A percentile compares a stretch with the other conserved stretches of the same genome.
Evolutionary conservation across 2,329 filamentous ascomycete genomes (phyloP).

Genomic region (Diaporthe ampelina): DNA sequence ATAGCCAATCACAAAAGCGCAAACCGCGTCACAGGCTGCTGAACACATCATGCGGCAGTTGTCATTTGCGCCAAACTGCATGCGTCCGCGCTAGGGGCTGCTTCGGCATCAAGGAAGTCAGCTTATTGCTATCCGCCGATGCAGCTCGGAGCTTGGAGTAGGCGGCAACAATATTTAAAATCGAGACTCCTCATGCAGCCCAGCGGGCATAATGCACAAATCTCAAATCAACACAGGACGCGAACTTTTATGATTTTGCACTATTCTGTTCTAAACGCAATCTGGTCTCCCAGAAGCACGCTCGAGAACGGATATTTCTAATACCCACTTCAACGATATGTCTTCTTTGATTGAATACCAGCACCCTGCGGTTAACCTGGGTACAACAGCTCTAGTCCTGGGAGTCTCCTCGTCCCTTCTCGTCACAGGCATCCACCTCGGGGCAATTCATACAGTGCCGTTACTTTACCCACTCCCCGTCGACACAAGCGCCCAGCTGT

Average conservation of each 20-base stretch:
- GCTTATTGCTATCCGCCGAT: background rate
- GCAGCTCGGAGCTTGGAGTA: background rate
- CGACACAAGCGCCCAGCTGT: conserved; percentile 10
- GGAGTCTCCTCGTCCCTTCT: conserved; percentile 24
- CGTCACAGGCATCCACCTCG: conserved; percentile 24
- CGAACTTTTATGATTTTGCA: background rate
- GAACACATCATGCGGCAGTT: too few relatives aligned
- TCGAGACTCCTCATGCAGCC: too few relatives aligned
- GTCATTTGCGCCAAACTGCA: too few relatives aligned
- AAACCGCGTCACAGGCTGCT: too few relatives aligned
- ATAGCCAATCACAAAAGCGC: too few relatives aligned
- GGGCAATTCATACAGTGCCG: conserved; percentile 14
- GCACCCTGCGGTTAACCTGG: background rate
- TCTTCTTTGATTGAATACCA: background rate
- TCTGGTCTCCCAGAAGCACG: background rate
- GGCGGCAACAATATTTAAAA: background rate
- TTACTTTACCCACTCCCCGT: background rate
- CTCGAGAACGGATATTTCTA: background rate
- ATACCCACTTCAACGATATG: background rate
- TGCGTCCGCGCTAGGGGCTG: too few relatives aligned
- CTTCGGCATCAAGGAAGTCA: too few relatives aligned
- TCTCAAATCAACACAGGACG: background rate
- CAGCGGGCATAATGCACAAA: background rate
- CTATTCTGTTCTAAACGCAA: background rate
- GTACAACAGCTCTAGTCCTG: background rate